Percentiles rank a stretch among this genome's conserved stretches.
Evolutionary conservation across 2,329 filamentous ascomycete species (phyloP).

Genomic region (Colletotrichum sp.): DNA sequence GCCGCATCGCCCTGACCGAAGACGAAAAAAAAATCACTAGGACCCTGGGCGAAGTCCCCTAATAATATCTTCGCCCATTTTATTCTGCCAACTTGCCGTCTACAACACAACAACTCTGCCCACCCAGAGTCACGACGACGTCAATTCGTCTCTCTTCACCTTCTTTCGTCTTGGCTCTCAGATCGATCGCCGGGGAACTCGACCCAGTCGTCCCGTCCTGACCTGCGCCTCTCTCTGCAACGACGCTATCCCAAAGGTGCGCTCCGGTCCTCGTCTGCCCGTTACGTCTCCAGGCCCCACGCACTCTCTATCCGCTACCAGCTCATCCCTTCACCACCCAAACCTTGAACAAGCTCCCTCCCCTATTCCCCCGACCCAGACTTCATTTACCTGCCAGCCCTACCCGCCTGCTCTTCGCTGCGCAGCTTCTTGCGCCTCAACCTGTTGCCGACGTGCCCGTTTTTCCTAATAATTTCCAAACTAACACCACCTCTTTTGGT

Average conservation of each 20-base stretch:
- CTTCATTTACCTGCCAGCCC: slow-evolving; percentile 14
- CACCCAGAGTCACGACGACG: not conserved
- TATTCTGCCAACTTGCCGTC: not conserved
- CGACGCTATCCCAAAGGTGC: not conserved
- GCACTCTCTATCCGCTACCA: slow-evolving; percentile 11
- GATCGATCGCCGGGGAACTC: not conserved
- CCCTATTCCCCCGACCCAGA: not conserved
- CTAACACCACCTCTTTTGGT: slow-evolving; percentile 10
- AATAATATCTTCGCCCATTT: not conserved
- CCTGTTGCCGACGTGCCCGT: not conserved
- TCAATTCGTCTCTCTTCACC: not conserved
- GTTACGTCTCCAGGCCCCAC: slow-evolving; percentile 13
- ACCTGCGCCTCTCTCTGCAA: not conserved
- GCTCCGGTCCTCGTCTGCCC: not conserved
- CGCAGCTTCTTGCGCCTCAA: not conserved
- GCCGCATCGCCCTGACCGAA: not conserved
- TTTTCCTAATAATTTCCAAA: slow-evolving; percentile 12
- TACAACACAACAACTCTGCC: not conserved
- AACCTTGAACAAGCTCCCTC: slow-evolving; percentile 10
- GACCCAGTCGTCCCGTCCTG: not conserved
- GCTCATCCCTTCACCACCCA: slow-evolving; percentile 17
- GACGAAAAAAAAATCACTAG: not conserved
- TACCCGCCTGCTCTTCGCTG: not conserved
- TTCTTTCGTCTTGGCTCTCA: not conserved
- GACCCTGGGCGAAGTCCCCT: not conserved